Conservation (phyloP, 1,139 yeast genomes). For the Pichia sp. region DNA sequence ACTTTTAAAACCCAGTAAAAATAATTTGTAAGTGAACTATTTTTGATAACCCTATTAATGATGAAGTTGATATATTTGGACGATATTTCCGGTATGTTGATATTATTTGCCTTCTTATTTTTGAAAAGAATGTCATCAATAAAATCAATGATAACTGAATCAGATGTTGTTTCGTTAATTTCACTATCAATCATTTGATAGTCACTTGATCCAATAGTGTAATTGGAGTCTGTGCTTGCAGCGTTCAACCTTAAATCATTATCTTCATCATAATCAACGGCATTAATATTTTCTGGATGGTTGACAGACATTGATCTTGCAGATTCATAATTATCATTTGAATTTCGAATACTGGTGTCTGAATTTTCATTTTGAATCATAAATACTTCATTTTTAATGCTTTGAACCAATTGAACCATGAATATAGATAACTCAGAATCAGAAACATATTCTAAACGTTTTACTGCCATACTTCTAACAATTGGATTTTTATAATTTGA, state of each 20-base stretch:
- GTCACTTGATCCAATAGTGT: slow-evolving; percentile 31
- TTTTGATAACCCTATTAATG: slow-evolving; percentile 62
- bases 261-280: slow-evolving; percentile 23
- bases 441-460: slow-evolving; percentile 67
- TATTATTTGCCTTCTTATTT: slow-evolving; percentile 12
- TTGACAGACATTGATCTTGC: slow-evolving; percentile 7
- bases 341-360: not conserved
- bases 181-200: slow-evolving; percentile 36
- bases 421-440: slow-evolving; percentile 78
- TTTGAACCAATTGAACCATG: slow-evolving; percentile 85
- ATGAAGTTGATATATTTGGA: slow-evolving; percentile 77
- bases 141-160: slow-evolving; percentile 6
- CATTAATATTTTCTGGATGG: not conserved
- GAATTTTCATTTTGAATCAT: not conserved
- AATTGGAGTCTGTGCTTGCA: slow-evolving; percentile 11
- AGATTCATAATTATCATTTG: slow-evolving; percentile 8
- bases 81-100: slow-evolving; percentile 19
- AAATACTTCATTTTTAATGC: slow-evolving; percentile 63
- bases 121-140: slow-evolving; percentile 18
- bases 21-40: slow-evolving; percentile 66
- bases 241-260: slow-evolving; percentile 6
- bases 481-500: slow-evolving; percentile 52
- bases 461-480: slow-evolving; percentile 83
- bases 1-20: slow-evolving; percentile 91
- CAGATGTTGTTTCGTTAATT: slow-evolving; percentile 18